Base-by-base conservation (phyloP, 495 filamentous ascomycete species). In the Alectoria sarmentosa region DNA sequence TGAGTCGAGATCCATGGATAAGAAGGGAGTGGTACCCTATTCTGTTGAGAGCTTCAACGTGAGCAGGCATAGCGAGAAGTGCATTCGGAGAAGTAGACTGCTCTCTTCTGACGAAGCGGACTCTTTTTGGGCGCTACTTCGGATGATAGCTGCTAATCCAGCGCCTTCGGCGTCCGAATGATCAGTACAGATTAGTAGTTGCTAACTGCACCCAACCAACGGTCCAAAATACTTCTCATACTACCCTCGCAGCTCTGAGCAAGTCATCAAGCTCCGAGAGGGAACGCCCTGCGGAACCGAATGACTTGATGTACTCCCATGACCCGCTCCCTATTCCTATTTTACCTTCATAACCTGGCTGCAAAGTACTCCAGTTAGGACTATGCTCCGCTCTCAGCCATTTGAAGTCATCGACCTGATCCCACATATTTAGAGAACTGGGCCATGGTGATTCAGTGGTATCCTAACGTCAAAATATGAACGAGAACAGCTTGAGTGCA, bases 351-450 rank as follows among this genome's bases (percentile, higher is more conserved):
- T 88, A 78, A 26, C 78, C 79, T 54, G 81, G 80, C 21, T 81
- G 76, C 48, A 97, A 64, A 14, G 92, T 71, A 55, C 79, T 83
- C 91, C 93, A 98, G 73, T 98, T 92, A 1, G 94, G 94, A 68
- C 90, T 96, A 23, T 84, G 86, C 56, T 88, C 89, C 15, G 82
- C 78, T 74, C 91, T 95, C 66, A 96, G 81, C 95, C 95, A 98
- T 74, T 96, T 94, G 79, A 98, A 98, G 70, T 98, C 94, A 70
- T 97, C 90, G 19, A 98, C 87, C 70, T 95, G 84, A 69, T 90
- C 84, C 89, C 90, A 98, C 64, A 86, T 79, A 73, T 94, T 92
- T 63, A 74, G 66, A 28, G 56, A 48, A 34, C 36, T 10, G n/a
- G 36, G 28, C 68, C 62, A 32, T 78, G 73, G 15, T 68, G 70